Conservation (phyloP, 306 rosid species). For the Gynostemma pentaphyllum region DNA sequence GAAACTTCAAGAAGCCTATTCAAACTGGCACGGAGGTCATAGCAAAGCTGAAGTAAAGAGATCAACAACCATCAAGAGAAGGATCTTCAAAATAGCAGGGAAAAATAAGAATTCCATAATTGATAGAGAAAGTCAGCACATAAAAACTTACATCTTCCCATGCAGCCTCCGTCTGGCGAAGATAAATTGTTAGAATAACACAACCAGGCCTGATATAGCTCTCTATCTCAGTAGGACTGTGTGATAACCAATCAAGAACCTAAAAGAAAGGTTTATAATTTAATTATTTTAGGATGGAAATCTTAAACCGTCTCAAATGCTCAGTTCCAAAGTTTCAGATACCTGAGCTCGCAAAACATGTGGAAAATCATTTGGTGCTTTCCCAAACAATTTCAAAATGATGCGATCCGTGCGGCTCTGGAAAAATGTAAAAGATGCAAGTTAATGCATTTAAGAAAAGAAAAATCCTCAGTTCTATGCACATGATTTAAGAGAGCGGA, state of each 20-base stretch:
- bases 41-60: slow-evolving; percentile 43
- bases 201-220: slow-evolving; percentile 89
- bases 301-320: background rate
- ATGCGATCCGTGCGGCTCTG: slow-evolving; percentile 91
- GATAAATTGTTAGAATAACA: slow-evolving; percentile 57
- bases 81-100: background rate
- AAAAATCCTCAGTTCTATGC: background rate
- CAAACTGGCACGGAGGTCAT: slow-evolving; percentile 53
- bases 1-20: slow-evolving; percentile 49
- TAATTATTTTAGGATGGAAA: slow-evolving; percentile 14
- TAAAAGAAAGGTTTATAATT: slow-evolving; percentile 17
- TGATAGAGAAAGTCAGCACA: background rate
- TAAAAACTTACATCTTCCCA: slow-evolving; percentile 67
- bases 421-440: slow-evolving; percentile 13
- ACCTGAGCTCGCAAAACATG: slow-evolving; percentile 64
- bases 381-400: slow-evolving; percentile 87
- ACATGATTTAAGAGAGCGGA: background rate
- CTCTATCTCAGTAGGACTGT: slow-evolving; percentile 67
- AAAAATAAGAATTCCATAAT: background rate
- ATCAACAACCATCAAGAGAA: background rate
- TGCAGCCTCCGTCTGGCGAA: slow-evolving; percentile 39
- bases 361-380: slow-evolving; percentile 78
- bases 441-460: background rate
- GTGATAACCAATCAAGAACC: slow-evolving; percentile 69
- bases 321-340: slow-evolving; percentile 14